Evolutionary conservation across 2,329 filamentous ascomycete species (phyloP).

Genomic region (Fusarium decemcellulare): DNA sequence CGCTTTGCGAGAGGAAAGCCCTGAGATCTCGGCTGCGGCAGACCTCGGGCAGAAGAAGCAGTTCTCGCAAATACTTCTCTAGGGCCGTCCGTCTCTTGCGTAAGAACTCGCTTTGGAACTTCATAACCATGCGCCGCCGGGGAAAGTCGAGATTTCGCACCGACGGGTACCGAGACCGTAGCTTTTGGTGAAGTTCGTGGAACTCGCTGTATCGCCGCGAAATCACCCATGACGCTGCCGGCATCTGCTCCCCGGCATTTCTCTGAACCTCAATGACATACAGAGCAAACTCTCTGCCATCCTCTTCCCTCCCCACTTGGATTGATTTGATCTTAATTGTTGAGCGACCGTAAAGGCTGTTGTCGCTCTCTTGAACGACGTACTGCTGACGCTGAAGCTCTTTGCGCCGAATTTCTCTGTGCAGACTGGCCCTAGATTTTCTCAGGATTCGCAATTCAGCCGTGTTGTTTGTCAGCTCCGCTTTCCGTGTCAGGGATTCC

Average conservation of each 20-base stretch:
- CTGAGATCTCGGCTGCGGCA: constrained; percentile 94
- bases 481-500: constrained; percentile 92
- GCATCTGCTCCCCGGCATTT: constrained; percentile 94
- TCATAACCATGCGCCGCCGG: constrained; percentile 92
- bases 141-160: constrained; percentile 94
- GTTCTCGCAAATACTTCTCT: constrained; percentile 86
- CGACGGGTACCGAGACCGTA: constrained; percentile 87
- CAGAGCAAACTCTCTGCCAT: constrained; percentile 92
- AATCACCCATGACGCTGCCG: constrained; percentile 93
- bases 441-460: constrained; percentile 91
- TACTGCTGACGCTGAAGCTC: constrained; percentile 98
- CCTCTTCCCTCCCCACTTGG: constrained; percentile 91
- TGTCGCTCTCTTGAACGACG: constrained; percentile 97
- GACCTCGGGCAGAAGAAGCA: constrained; percentile 90
- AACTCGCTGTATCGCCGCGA: constrained; percentile 98
- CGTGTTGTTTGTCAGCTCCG: constrained; percentile 96
- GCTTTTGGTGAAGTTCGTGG: constrained; percentile 91
- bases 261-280: constrained; percentile 94
- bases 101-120: constrained; percentile 95
- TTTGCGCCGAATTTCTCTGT: constrained; percentile 92
- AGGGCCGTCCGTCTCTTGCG: constrained; percentile 88
- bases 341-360: constrained; percentile 93
- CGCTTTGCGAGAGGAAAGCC: constrained; percentile 91
- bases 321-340: constrained; percentile 92
- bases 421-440: constrained; percentile 94